A percentile compares a stretch with the other conserved stretches of the same genome.
phyloP scores from a whole-genome alignment of 495 filamentous ascomycete genomes.

The Talaromyces liani region DNA sequence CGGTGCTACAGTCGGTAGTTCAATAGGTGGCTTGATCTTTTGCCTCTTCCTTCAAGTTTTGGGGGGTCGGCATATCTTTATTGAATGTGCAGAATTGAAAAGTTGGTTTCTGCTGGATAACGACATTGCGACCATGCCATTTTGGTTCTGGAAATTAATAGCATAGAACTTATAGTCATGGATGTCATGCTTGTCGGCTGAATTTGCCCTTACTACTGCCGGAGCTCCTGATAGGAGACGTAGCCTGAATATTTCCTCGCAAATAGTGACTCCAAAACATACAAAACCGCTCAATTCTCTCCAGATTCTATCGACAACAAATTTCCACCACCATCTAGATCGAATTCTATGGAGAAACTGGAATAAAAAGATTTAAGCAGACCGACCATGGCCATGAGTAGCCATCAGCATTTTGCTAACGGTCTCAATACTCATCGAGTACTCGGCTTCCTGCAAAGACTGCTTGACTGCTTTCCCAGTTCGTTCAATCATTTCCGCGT shows the following conservation, averaged over 20 bases:
- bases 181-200: not conserved
- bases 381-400: not conserved
- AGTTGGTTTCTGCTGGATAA: not conserved
- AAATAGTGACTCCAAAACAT: too few relatives aligned
- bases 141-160: not conserved
- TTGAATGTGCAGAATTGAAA: too few relatives aligned
- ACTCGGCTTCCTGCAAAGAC: slow-evolving; percentile 5
- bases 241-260: too few relatives aligned
- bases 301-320: too few relatives aligned
- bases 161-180: too few relatives aligned
- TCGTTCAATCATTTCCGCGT: slow-evolving; percentile 6
- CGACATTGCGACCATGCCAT: not conserved
- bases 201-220: not conserved
- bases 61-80: too few relatives aligned
- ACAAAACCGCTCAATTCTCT: too few relatives aligned
- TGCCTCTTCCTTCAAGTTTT: not conserved
- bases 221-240: too few relatives aligned
- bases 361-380: not conserved
- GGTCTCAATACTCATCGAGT: slow-evolving; percentile 2
- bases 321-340: too few relatives aligned
- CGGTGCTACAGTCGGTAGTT: not conserved
- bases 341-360: not conserved
- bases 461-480: slow-evolving; percentile 5
- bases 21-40: not conserved
- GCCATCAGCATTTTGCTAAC: slow-evolving; percentile 6